Base-by-base conservation (phyloP, 2,329 filamentous ascomycete genomes). In the Leptoxyphium fumago region DNA sequence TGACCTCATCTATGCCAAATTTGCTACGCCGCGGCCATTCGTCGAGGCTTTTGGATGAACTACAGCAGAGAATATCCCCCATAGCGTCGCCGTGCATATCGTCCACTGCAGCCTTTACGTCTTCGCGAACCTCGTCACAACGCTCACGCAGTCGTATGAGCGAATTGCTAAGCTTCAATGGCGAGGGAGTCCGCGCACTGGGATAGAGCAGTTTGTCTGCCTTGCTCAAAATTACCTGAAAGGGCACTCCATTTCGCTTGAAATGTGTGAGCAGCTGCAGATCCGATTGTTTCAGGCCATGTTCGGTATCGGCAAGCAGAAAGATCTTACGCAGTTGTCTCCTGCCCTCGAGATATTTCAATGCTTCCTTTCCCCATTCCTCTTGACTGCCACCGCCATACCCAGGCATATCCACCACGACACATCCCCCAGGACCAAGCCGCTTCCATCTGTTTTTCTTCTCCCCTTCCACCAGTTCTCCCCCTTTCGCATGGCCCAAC, bases 401-500 rank as follows among this genome's bases (percentile, higher is more conserved):
- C 0, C 80, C 80, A 1, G 80, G 81, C 73, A 81, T 81, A 58
- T 85, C 80, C 15, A 84, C 66, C 29, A 85, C 67, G 0, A 78
- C 70, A 26, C 82, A 55, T 0, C 65, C 66, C 0, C 64, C 62
- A 0, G 49, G 45, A 1, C 64, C 63, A 8, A 65, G 62, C 26
- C 58, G 41, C 49, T 65, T 70, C 14, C 61, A 57, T 46, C 66
- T 58, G 43, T 64, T 46, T 58, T 44, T 57, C 60, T 44, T 50
- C 50, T 49, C 52, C 52, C 41, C 56, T 52, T 9, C 38, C 13
- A 13, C 32, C 32, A 36, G 32, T 49, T 44, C 46, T 50, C 39
- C 47, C 52, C 39, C 45, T 36, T 30, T 18, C 21, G 38, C 45
- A 43, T 30, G 43, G 43, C 38, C 45, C 30, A 39, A 45, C 6